These are phyloP conservation scores for Chionographis japonica DNA, from an alignment of 106 monocot species.

Conservation along the genomic window DNA sequence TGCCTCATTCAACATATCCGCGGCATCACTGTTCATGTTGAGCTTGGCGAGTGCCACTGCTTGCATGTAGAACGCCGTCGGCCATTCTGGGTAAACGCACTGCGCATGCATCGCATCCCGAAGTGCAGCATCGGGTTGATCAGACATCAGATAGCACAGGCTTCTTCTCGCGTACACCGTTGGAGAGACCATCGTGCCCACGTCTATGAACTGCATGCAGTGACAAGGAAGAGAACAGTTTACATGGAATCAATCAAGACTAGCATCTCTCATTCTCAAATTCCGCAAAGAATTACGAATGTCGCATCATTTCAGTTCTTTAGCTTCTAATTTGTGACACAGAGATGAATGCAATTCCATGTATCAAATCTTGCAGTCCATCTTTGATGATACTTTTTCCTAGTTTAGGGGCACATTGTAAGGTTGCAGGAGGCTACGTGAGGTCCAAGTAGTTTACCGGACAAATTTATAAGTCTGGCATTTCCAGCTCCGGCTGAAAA, in stretches of 20 bases:
- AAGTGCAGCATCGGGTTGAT: conserved; percentile 59
- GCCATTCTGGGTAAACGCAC: conserved; percentile 58
- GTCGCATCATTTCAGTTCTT: no score
- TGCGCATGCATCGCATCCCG: conserved; percentile 75
- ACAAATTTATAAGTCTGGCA: no score
- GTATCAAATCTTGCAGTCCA: no score
- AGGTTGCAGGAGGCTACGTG: no score
- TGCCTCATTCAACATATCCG: conserved; percentile 66
- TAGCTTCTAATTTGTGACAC: no score
- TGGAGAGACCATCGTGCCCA: conserved; percentile 68
- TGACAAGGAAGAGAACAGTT: not conserved
- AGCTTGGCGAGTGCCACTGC: conserved; percentile 61
- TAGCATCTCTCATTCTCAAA: no score
- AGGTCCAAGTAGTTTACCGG: no score
- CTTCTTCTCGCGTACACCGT: conserved; percentile 59
- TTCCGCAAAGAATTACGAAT: no score
- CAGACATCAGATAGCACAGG: conserved; percentile 61
- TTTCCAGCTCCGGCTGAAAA: no score
- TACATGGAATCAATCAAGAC: not conserved
- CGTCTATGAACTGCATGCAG: conserved; percentile 46
- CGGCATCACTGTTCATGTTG: conserved; percentile 57
- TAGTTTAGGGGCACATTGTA: no score
- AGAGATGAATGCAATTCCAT: no score
- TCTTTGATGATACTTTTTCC: no score
- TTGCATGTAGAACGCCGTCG: conserved; percentile 76